phyloP scores from a whole-genome alignment of 495 filamentous ascomycete genomes.

The Staphylotrichum longicolle region DNA sequence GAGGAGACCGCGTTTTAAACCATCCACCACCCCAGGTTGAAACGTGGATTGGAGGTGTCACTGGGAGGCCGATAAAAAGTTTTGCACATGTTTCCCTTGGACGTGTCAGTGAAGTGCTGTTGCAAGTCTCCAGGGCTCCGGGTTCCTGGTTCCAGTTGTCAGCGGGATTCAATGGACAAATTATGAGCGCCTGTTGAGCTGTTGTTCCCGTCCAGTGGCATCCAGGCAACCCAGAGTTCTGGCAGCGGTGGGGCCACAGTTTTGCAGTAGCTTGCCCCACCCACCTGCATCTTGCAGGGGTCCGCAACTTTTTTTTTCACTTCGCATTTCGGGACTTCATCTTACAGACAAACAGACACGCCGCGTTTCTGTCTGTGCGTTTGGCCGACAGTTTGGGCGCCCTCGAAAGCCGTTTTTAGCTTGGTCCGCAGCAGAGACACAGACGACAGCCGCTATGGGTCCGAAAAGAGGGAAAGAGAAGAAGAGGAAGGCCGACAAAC shows the following conservation, averaged over 20 bases:
- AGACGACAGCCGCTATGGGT: conserved; percentile 23
- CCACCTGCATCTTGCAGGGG: background rate
- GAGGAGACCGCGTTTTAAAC: background rate
- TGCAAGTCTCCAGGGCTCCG: no score
- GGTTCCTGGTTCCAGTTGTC: no score
- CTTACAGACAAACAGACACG: no score
- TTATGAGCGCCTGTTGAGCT: no score
- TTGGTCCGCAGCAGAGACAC: no score
- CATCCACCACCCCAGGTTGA: background rate
- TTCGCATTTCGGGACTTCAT: no score
- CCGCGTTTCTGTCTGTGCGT: background rate
- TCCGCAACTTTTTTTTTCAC: conserved; percentile 5
- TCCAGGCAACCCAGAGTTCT: background rate
- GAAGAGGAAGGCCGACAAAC: conserved; percentile 33
- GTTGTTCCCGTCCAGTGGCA: no score
- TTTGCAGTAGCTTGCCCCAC: background rate
- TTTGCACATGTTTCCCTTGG: background rate
- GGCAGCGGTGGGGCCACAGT: conserved; percentile 5
- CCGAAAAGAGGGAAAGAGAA: conserved; percentile 26
- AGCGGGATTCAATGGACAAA: no score
- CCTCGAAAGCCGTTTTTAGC: background rate
- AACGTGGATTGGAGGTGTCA: no score
- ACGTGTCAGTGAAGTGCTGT: no score
- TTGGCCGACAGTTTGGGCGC: background rate
- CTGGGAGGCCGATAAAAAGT: background rate